A percentile compares a stretch with the other conserved stretches of the same genome.
These are phyloP conservation scores for Deakozyma indianensis DNA, from an alignment of 805 yeast species.

Conservation along the genomic window DNA sequence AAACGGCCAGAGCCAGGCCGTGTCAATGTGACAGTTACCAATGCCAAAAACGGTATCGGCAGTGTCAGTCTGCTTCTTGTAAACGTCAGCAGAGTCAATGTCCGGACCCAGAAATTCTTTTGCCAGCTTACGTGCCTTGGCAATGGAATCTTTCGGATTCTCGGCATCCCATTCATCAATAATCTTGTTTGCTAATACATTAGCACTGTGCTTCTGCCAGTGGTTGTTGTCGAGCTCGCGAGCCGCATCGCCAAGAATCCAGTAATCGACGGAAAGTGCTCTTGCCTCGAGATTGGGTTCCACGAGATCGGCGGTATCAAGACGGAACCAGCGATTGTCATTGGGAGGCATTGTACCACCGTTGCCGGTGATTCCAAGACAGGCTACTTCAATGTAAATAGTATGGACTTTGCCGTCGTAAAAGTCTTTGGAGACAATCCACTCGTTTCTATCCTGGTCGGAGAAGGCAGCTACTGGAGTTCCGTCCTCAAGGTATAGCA, in stretches of 20 bases:
- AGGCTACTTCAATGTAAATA: constrained; percentile 78
- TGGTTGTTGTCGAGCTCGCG: constrained; percentile 62
- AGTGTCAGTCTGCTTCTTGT: constrained; percentile 17
- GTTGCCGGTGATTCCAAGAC: constrained; percentile 89
- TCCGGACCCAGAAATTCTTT: constrained; percentile 47
- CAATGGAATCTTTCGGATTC: constrained; percentile 39
- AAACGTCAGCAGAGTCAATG: constrained; percentile 51
- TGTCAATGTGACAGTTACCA: constrained; percentile 94
- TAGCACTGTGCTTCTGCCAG: constrained; percentile 77
- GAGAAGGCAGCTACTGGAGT: constrained; percentile 26
- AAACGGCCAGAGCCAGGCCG: constrained; percentile 99
- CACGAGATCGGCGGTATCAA: constrained; percentile 61
- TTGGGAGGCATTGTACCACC: constrained; percentile 57
- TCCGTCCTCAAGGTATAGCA: constrained; percentile 56
- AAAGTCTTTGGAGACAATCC: constrained; percentile 47
- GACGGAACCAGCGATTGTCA: constrained; percentile 53
- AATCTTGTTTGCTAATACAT: constrained; percentile 63
- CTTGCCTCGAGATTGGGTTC: constrained; percentile 73
- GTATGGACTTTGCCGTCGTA: constrained; percentile 37
- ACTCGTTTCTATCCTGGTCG: constrained; percentile 30
- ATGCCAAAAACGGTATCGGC: constrained; percentile 47
- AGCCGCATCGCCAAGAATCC: constrained; percentile 84
- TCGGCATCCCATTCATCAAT: constrained; percentile 71
- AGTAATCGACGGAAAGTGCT: constrained; percentile 63
- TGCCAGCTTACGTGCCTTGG: constrained; percentile 54